Percentiles rank a stretch among this genome's conserved stretches.
phyloP scores from a whole-genome alignment of 2,329 filamentous ascomycete genomes.

The Microcera coccophila region DNA sequence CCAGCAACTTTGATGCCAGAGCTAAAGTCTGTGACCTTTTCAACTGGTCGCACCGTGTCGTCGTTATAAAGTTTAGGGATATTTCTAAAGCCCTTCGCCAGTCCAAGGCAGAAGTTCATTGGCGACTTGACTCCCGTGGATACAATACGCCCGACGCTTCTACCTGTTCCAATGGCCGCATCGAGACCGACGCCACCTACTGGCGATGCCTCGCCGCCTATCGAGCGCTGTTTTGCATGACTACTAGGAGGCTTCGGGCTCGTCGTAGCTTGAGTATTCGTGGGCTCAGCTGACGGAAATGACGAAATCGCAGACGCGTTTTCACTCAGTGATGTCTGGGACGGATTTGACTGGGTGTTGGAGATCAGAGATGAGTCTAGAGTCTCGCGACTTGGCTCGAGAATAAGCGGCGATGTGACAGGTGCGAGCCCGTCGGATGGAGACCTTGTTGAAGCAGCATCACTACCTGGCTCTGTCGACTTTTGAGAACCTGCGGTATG shows the following conservation, averaged over 20 bases:
- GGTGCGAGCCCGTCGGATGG: constrained; percentile 7
- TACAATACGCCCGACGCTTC: constrained; percentile 68
- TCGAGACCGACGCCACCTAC: constrained; percentile 42
- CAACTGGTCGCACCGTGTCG: constrained; percentile 70
- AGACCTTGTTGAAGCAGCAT: constrained; percentile 4
- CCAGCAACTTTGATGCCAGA: constrained; percentile 75
- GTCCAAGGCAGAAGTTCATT: constrained; percentile 76
- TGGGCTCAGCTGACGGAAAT: constrained; percentile 1
- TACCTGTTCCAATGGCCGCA: constrained; percentile 60
- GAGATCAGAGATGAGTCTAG: constrained; percentile 3
- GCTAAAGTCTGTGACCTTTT: constrained; percentile 73
- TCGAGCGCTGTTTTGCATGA: constrained; percentile 14
- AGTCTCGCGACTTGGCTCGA: constrained; percentile 8
- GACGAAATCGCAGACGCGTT: constrained; percentile 17
- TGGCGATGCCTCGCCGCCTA: constrained; percentile 17
- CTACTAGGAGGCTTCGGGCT: constrained; percentile 14
- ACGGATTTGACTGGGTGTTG: constrained; percentile 18
- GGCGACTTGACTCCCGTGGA: constrained; percentile 73
- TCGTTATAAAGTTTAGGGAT: constrained; percentile 82
- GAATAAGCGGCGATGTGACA: constrained; percentile 6
- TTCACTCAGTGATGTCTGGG: constrained; percentile 21
- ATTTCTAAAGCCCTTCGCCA: constrained; percentile 86
- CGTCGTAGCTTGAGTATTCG: constrained; percentile 7
- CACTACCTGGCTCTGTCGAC: constrained; percentile 6
- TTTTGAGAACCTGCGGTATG: constrained; percentile 4